Evolutionary conservation across 306 rosid species (phyloP).

Genomic region (Malus asiatica): DNA sequence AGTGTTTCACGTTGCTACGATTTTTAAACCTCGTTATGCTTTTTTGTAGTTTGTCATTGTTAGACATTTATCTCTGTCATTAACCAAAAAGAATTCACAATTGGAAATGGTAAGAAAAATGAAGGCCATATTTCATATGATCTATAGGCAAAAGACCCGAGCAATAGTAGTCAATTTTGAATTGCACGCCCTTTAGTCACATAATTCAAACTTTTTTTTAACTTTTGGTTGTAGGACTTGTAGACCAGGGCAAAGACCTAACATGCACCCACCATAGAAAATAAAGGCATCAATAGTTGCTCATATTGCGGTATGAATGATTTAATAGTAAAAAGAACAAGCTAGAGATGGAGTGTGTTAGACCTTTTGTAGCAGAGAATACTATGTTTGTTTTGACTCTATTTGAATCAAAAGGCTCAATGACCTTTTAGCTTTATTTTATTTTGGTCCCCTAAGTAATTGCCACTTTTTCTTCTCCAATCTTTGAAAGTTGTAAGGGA

Average conservation of each 20-base stretch:
- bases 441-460: slow-evolving; percentile 1
- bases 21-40: too few relatives aligned
- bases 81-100: too few relatives aligned
- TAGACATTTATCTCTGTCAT: too few relatives aligned
- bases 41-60: too few relatives aligned
- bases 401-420: slow-evolving; percentile 4
- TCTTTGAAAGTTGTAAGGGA: background rate
- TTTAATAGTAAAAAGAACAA: background rate
- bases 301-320: background rate
- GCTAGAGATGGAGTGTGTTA: background rate
- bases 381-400: background rate
- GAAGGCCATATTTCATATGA: background rate
- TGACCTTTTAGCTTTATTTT: background rate
- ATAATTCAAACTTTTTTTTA: slow-evolving; percentile 4
- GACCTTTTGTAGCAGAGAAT: background rate
- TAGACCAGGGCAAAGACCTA: slow-evolving; percentile 12
- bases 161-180: background rate
- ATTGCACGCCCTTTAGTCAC: background rate
- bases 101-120: background rate
- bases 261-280: background rate
- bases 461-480: slow-evolving; percentile 2
- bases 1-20: too few relatives aligned
- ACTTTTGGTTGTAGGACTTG: slow-evolving; percentile 1
- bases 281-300: background rate
- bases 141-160: background rate